Evolutionary conservation across 345 rosid genomes (phyloP), one percentile per base, ranked within the genome.

Genomic region (Noccaea bulbosa): DNA sequence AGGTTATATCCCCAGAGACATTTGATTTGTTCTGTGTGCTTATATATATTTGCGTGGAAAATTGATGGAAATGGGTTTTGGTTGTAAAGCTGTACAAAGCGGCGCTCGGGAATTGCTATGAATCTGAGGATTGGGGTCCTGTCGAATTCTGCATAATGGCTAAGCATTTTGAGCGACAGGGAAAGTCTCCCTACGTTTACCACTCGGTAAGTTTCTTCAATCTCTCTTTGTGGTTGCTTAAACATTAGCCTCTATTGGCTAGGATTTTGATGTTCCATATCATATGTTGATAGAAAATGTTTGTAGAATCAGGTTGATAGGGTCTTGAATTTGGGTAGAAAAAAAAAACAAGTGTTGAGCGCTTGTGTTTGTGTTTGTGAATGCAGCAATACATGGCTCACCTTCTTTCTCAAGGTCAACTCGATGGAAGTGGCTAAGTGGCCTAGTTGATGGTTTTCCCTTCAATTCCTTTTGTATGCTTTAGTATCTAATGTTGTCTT

Each of bases 141-240:
- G 80, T 90, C 3, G 97, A 93, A 64, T 93, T 68, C 81, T 78
- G 81, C 78, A 83, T 90, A 73, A 87, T 90, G 92, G 82, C 85
- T 69, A 93, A 90, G 73, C 98, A 93, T 77, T 93, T 93, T 27
- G 96, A 90, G 40, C 98, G 93, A 27, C 98, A 93, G 76, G 98
- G 88, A 33, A 90, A 93, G 70, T 83, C 92, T 0, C 97, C 98
- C 1, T 93, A 93, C 61, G 92, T 96, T 4, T 93, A 93, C 74
- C 97, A 93, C 73, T 80, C 97, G 0, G 98, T 90, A 78, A 83
- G 91, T 77, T 57, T 5, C 59, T 3, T 38, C 4, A 34, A 44
- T 41, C 24, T 39, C 65, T 43, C 34, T 49, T n/a, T n/a, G 8
- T 45, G 7, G 0, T 17, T 17, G 20, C 20, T 17, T 17, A 17